Conservation (phyloP, 2,329 filamentous ascomycete species). For the Chaetomium sp. region DNA sequence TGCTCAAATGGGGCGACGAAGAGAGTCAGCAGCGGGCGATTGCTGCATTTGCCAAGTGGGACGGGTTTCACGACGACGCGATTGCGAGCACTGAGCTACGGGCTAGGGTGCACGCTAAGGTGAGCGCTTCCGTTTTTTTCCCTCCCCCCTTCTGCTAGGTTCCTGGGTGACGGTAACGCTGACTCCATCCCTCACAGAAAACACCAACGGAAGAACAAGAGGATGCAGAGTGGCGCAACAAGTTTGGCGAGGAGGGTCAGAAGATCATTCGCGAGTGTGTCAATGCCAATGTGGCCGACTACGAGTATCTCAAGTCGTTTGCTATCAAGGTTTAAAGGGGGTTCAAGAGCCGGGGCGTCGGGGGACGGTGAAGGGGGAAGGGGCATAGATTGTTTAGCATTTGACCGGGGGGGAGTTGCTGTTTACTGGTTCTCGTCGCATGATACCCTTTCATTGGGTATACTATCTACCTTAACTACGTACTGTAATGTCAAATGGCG, state of each 20-base stretch:
- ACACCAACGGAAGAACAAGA: conserved; percentile 59
- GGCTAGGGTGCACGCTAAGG: conserved; percentile 58
- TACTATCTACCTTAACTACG: too few species aligned
- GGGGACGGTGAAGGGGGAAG: too few species aligned
- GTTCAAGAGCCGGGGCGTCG: neutral
- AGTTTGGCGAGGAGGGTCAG: conserved; percentile 66
- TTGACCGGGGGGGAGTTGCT: too few species aligned
- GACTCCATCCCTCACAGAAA: conserved; percentile 39
- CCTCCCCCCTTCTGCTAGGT: neutral
- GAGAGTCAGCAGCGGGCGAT: conserved; percentile 63
- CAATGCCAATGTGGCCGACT: conserved; percentile 64
- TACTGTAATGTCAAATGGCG: too few species aligned
- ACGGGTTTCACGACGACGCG: conserved; percentile 92
- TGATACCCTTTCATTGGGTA: too few species aligned
- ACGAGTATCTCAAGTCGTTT: conserved; percentile 77
- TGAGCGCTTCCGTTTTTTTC: conserved; percentile 32
- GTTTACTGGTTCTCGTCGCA: too few species aligned
- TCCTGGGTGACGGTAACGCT: neutral
- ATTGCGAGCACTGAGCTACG: conserved; percentile 74
- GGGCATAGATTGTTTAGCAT: too few species aligned
- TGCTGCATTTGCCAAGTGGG: conserved; percentile 90
- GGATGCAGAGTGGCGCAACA: conserved; percentile 64
- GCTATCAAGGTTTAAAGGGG: conserved; percentile 47
- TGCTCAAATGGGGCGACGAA: conserved; percentile 85
- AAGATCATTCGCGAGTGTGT: conserved; percentile 65